These are phyloP conservation scores for Phascolomyces articulosus DNA, from an alignment of 371 early-diverging fungal species.

Conservation along the genomic window DNA sequence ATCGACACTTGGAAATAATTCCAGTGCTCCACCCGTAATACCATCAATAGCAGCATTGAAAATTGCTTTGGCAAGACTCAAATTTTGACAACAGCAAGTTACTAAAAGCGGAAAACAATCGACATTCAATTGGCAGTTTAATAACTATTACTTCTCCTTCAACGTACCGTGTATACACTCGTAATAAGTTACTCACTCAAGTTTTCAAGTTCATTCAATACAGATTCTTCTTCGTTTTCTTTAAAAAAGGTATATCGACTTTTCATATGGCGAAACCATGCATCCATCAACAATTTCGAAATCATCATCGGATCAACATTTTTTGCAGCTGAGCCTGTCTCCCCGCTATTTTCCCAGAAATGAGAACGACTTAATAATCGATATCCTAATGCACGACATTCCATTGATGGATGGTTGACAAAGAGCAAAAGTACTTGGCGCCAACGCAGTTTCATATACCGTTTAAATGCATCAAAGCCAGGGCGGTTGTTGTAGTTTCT, in stretches of 20 bases:
- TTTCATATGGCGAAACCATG: slow-evolving; percentile 50
- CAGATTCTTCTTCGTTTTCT: slow-evolving; percentile 18
- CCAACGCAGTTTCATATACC: slow-evolving; percentile 37
- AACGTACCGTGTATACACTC: too few species aligned
- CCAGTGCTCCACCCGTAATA: slow-evolving; percentile 43
- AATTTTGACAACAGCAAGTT: slow-evolving; percentile 32
- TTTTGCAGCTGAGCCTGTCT: not conserved
- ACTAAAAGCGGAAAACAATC: slow-evolving; percentile 8
- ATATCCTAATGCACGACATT: slow-evolving; percentile 44
- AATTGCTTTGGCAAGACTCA: slow-evolving; percentile 29
- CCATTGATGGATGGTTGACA: slow-evolving; percentile 47
- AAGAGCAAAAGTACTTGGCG: slow-evolving; percentile 42
- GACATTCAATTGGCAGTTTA: too few species aligned
- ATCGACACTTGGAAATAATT: slow-evolving; percentile 38
- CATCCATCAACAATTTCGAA: slow-evolving; percentile 31
- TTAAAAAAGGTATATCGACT: slow-evolving; percentile 27
- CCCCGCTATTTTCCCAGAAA: slow-evolving; percentile 31
- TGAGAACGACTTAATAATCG: slow-evolving; percentile 33
- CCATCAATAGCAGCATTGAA: slow-evolving; percentile 28
- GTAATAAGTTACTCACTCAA: slow-evolving; percentile 19
- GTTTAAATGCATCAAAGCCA: slow-evolving; percentile 35
- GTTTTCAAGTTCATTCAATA: slow-evolving; percentile 28
- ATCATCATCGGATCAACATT: slow-evolving; percentile 18
- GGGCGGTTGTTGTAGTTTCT: slow-evolving; percentile 1
- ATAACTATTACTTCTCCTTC: too few species aligned